Conservation (phyloP, 164 flowering plant species). For the Berberis thunbergii region DNA sequence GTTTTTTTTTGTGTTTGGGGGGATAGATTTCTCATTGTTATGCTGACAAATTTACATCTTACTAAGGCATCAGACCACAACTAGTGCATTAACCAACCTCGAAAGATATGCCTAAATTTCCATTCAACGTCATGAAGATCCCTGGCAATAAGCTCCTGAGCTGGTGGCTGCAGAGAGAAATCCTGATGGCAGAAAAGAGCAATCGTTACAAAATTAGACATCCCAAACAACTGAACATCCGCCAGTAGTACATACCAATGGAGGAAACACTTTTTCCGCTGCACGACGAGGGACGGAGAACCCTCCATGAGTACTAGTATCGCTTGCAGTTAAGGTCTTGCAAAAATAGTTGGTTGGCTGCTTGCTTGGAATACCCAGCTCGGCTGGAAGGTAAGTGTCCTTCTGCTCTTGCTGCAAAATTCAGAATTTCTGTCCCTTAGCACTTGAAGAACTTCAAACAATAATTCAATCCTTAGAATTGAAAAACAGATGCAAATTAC, state of each 20-base stretch:
- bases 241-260: constrained; percentile 39
- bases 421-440: not conserved
- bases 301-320: constrained; percentile 90
- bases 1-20: too few relatives aligned
- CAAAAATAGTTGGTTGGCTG: constrained; percentile 90
- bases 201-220: constrained; percentile 5
- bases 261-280: constrained; percentile 91
- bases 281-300: constrained; percentile 96
- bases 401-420: constrained; percentile 70
- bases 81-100: constrained; percentile 35
- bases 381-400: constrained; percentile 61
- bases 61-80: too few relatives aligned
- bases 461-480: not conserved
- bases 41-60: too few relatives aligned
- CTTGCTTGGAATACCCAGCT: constrained; percentile 65
- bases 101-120: constrained; percentile 86
- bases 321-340: constrained; percentile 86
- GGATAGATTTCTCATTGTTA: too few relatives aligned
- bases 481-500: constrained; percentile 20
- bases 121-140: constrained; percentile 91
- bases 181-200: constrained; percentile 35
- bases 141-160: constrained; percentile 82
- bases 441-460: not conserved
- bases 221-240: not conserved
- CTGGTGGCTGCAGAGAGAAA: constrained; percentile 84